Evolutionary conservation across 495 filamentous ascomycete genomes (phyloP).

Genomic region (Penicillium robsamsonii): DNA sequence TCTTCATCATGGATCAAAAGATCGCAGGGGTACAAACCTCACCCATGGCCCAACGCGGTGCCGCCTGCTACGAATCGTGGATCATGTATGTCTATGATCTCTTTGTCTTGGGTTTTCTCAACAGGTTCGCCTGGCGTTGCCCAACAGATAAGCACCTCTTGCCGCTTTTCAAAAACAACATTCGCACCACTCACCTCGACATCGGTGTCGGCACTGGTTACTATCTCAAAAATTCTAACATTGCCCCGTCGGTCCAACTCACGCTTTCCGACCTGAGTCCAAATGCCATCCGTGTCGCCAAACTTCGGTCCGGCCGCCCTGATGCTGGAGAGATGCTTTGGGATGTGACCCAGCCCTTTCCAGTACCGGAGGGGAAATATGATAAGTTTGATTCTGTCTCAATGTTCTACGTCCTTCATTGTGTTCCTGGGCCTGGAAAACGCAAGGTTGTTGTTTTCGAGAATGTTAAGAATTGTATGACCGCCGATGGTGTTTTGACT

Average conservation of each 20-base stretch:
- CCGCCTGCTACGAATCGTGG: too few relatives aligned
- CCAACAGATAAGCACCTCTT: background rate
- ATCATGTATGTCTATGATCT: background rate
- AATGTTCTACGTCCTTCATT: slow-evolving; percentile 42
- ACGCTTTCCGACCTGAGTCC: slow-evolving; percentile 9
- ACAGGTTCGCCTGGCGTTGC: background rate
- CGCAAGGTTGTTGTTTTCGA: slow-evolving; percentile 21
- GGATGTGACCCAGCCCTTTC: slow-evolving; percentile 4
- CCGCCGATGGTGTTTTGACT: slow-evolving; percentile 30
- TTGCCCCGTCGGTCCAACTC: background rate
- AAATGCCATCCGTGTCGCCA: background rate
- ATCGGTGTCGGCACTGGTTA: background rate
- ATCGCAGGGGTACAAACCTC: too few relatives aligned
- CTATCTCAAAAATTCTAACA: background rate
- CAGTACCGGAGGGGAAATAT: slow-evolving; percentile 9
- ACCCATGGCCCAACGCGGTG: too few relatives aligned
- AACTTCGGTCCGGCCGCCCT: background rate
- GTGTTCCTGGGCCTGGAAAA: slow-evolving; percentile 29
- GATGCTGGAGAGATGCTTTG: background rate
- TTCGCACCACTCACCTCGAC: background rate
- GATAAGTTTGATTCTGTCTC: slow-evolving; percentile 24
- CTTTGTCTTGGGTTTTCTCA: background rate
- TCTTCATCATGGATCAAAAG: too few relatives aligned
- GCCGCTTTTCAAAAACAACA: background rate
- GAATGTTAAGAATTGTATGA: slow-evolving; percentile 23